phyloP scores from a whole-genome alignment of 192 early-diverging fungal species.

The Geranomyces variabilis region DNA sequence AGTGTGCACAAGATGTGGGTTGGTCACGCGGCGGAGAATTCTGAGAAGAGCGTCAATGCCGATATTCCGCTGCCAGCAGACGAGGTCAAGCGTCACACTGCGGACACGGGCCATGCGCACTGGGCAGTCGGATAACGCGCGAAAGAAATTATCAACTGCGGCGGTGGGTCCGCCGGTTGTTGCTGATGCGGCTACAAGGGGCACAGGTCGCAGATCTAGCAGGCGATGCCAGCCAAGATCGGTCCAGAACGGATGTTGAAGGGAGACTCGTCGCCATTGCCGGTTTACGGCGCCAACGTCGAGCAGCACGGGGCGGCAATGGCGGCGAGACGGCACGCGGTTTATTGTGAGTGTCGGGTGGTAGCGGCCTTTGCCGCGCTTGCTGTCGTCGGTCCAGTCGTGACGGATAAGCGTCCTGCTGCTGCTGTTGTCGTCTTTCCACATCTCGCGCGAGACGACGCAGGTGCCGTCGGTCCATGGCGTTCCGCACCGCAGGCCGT shows the following conservation, averaged over 20 bases:
- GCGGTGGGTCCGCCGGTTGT: background rate
- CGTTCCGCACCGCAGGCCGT: background rate
- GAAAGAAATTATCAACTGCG: constrained; percentile 3
- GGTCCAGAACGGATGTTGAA: constrained; percentile 29
- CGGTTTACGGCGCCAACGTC: constrained; percentile 4
- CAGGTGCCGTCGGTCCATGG: constrained; percentile 29
- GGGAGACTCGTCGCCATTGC: constrained; percentile 22
- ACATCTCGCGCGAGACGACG: constrained; percentile 10
- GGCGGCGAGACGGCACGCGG: background rate
- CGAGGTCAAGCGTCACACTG: constrained; percentile 1
- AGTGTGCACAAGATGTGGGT: constrained; percentile 1
- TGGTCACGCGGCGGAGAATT: background rate
- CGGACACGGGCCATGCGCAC: constrained; percentile 5
- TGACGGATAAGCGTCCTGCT: background rate
- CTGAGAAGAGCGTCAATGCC: background rate
- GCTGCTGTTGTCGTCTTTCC: background rate
- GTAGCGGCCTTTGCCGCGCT: background rate
- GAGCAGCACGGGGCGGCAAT: background rate
- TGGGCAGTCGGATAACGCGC: background rate
- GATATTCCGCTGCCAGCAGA: constrained; percentile 1
- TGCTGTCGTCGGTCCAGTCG: background rate
- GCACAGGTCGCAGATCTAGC: background rate
- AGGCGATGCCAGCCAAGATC: constrained; percentile 27
- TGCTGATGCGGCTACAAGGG: background rate
- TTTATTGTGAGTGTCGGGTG: constrained; percentile 14